phyloP scores from a whole-genome alignment of 176 grass and related monocot species.

The Phoenix roebelenii region DNA sequence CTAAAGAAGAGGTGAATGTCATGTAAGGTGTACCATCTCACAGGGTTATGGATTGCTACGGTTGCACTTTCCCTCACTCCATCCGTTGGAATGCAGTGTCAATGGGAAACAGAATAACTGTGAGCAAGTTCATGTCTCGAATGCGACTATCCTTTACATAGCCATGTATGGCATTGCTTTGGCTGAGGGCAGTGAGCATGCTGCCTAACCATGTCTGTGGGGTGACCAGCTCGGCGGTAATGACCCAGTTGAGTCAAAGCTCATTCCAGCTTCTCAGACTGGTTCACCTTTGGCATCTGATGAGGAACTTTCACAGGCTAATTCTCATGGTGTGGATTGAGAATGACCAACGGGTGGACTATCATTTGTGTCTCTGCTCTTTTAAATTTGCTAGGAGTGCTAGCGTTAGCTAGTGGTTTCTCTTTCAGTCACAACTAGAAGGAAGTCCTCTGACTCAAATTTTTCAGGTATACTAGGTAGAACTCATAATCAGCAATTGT shows the following conservation, averaged over 20 bases:
- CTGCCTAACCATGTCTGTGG: constrained; percentile 49
- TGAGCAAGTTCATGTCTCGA: constrained; percentile 28
- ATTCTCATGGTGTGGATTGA: constrained; percentile 57
- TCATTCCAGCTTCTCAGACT: constrained; percentile 73
- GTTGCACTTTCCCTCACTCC: constrained; percentile 41
- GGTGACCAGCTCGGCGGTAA: constrained; percentile 47
- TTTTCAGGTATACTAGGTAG: constrained; percentile 28
- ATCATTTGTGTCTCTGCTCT: constrained; percentile 35
- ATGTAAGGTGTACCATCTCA: not conserved
- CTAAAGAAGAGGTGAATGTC: no score
- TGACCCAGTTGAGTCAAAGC: constrained; percentile 26
- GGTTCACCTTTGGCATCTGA: constrained; percentile 57
- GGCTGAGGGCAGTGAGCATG: constrained; percentile 41
- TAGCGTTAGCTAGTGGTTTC: constrained; percentile 34
- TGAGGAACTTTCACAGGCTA: constrained; percentile 46
- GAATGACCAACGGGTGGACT: constrained; percentile 37
- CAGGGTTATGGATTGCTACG: constrained; percentile 73
- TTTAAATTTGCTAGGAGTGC: constrained; percentile 28
- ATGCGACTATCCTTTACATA: constrained; percentile 46
- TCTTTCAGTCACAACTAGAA: constrained; percentile 44
- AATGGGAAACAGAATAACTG: constrained; percentile 15
- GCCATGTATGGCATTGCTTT: constrained; percentile 51
- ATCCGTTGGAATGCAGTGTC: constrained; percentile 32
- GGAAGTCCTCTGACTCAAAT: constrained; percentile 63
- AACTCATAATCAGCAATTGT: not conserved